A percentile compares a stretch with the other conserved stretches of the same genome.
phyloP scores from a whole-genome alignment of 2,329 filamentous ascomycete genomes.

The Aureobasidium sp. region DNA sequence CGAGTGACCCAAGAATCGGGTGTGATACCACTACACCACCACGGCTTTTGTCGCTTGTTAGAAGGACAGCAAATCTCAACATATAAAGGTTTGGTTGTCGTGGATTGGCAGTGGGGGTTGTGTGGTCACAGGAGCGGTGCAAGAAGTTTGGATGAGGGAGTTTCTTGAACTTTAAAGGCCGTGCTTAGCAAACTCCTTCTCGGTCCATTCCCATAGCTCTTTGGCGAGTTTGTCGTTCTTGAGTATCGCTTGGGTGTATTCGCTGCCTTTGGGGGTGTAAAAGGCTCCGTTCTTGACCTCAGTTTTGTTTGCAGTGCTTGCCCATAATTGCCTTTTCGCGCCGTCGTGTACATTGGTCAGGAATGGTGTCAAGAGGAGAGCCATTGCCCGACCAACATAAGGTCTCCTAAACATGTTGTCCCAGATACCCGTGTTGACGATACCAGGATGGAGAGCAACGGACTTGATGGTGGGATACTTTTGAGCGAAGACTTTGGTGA shows the following conservation, averaged over 20 bases:
- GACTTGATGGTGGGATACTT: constrained; percentile 29
- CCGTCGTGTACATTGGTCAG: constrained; percentile 19
- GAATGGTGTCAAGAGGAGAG: neutral
- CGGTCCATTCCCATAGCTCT: constrained; percentile 27
- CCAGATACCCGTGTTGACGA: constrained; percentile 30
- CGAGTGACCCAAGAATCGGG: too few relatives aligned
- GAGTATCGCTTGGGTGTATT: constrained; percentile 19
- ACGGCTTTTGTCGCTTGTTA: too few relatives aligned
- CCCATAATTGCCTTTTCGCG: constrained; percentile 22
- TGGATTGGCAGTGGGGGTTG: too few relatives aligned
- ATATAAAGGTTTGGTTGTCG: too few relatives aligned
- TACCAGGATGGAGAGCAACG: constrained; percentile 34
- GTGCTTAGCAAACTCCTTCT: constrained; percentile 16
- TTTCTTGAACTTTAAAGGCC: neutral
- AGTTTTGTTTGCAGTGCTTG: constrained; percentile 16
- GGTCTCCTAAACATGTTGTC: constrained; percentile 16
- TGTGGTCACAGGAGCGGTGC: too few relatives aligned
- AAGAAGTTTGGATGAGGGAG: too few relatives aligned
- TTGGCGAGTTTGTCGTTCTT: constrained; percentile 24
- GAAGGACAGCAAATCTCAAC: too few relatives aligned
- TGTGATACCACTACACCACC: too few relatives aligned
- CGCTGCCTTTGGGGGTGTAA: constrained; percentile 29
- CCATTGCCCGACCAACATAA: constrained; percentile 1
- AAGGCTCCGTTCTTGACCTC: constrained; percentile 24
- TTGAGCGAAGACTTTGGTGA: constrained; percentile 31